Evolutionary conservation across 768 basidiomycete genomes (phyloP).

Genomic region (Trichaptum fuscoviolaceum): DNA sequence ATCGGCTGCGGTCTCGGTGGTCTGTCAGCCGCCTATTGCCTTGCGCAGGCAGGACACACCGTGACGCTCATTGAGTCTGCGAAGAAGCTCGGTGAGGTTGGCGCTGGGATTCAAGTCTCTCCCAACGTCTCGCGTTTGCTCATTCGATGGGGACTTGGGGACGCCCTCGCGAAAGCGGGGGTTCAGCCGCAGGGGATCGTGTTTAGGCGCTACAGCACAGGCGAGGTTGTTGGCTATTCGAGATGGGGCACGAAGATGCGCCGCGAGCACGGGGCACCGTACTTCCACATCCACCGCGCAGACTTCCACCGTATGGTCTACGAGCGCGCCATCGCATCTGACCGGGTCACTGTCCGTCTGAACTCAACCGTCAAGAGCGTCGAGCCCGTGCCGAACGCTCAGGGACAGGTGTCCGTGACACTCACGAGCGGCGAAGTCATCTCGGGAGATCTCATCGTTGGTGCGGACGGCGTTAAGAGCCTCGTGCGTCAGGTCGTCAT

Average conservation of each 20-base stretch:
- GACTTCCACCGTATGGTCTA: slow-evolving; percentile 37
- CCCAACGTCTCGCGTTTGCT: slow-evolving; percentile 35
- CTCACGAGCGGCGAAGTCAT: slow-evolving; percentile 17
- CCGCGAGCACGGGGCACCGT: slow-evolving; percentile 30
- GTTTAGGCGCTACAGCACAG: slow-evolving; percentile 31
- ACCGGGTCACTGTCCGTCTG: slow-evolving; percentile 29
- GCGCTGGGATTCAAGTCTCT: slow-evolving; percentile 38
- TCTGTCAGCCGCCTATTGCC: slow-evolving; percentile 32
- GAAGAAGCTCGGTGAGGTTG: slow-evolving; percentile 32
- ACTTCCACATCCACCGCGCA: slow-evolving; percentile 38
- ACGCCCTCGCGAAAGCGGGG: slow-evolving; percentile 23
- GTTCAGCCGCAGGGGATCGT: slow-evolving; percentile 33
- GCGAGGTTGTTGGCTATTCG: slow-evolving; percentile 33
- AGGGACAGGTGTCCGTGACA: slow-evolving; percentile 11
- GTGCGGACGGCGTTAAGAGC: slow-evolving; percentile 40
- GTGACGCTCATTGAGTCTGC: slow-evolving; percentile 36
- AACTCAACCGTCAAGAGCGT: slow-evolving; percentile 23
- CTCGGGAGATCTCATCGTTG: slow-evolving; percentile 17
- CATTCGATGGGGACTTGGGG: slow-evolving; percentile 31
- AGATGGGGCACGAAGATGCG: slow-evolving; percentile 27
- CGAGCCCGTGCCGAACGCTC: background rate
- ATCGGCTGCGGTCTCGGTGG: slow-evolving; percentile 40
- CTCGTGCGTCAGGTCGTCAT: slow-evolving; percentile 45
- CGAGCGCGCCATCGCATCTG: slow-evolving; percentile 25
- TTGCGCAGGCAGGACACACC: slow-evolving; percentile 35